These are phyloP conservation scores for Hygrophorus russula DNA, from an alignment of 768 basidiomycete genomes.

Conservation along the genomic window DNA sequence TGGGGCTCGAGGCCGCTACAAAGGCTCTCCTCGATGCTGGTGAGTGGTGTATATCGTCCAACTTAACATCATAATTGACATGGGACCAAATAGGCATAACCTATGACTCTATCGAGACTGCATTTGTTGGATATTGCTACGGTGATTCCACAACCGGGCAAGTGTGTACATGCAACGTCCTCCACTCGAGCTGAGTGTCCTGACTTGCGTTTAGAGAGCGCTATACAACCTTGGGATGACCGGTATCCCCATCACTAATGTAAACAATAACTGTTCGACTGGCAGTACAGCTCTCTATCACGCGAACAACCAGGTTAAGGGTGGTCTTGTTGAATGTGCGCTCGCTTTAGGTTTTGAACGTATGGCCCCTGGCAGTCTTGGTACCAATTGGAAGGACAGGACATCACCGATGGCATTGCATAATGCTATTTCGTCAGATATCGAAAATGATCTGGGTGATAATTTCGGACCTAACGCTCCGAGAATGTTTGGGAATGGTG, in stretches of 20 bases:
- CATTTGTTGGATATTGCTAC: conserved; percentile 70
- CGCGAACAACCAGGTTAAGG: conserved; percentile 60
- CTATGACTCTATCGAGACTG: conserved; percentile 65
- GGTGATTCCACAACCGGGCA: conserved; percentile 75
- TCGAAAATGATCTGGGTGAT: conserved; percentile 39
- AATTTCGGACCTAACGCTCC: conserved; percentile 65
- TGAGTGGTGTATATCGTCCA: conserved; percentile 13
- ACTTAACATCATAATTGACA: neutral
- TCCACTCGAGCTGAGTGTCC: neutral
- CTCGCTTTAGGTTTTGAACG: conserved; percentile 83
- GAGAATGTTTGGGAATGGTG: conserved; percentile 65
- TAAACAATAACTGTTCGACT: conserved; percentile 84
- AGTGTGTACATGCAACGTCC: conserved; percentile 22
- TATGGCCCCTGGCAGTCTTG: conserved; percentile 67
- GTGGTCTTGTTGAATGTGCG: conserved; percentile 59
- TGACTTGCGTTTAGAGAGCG: conserved; percentile 37
- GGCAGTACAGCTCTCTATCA: conserved; percentile 71
- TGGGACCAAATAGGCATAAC: conserved; percentile 46
- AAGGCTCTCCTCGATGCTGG: conserved; percentile 83
- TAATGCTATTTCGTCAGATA: conserved; percentile 26
- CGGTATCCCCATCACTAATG: conserved; percentile 74
- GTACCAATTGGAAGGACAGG: conserved; percentile 50
- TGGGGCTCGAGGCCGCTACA: conserved; percentile 80
- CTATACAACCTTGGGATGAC: conserved; percentile 80
- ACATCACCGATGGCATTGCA: conserved; percentile 38